These are phyloP conservation scores for Biscutella laevigata DNA, from an alignment of 441 rosid genomes.

Conservation along the genomic window DNA sequence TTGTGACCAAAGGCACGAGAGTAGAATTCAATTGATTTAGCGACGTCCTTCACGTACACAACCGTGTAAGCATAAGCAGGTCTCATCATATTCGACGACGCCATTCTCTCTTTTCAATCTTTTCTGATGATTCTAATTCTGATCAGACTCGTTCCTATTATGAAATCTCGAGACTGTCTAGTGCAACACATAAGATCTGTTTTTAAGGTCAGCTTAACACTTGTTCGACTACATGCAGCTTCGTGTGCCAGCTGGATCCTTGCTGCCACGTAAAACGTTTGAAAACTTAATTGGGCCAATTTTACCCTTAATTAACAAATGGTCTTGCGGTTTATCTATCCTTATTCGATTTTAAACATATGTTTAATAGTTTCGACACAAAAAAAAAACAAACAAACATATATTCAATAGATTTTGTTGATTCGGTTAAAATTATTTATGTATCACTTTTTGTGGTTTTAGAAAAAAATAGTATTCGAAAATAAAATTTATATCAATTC, in stretches of 20 bases:
- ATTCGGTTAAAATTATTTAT: too few relatives aligned
- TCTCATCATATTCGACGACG: conserved; percentile 35
- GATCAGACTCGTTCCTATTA: not conserved
- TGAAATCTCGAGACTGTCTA: not conserved
- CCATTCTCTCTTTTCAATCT: conserved; percentile 11
- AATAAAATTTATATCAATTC: too few relatives aligned
- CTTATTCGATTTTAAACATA: too few relatives aligned
- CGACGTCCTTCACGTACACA: conserved; percentile 61
- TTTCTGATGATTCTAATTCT: not conserved
- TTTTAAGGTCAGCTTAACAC: conserved; percentile 18
- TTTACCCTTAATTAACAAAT: too few relatives aligned
- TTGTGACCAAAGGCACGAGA: conserved; percentile 56
- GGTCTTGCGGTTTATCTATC: too few relatives aligned
- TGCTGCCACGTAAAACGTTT: conserved; percentile 15
- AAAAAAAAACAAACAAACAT: too few relatives aligned
- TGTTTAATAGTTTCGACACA: too few relatives aligned
- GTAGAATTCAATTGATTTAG: conserved; percentile 62
- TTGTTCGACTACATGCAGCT: conserved; percentile 16
- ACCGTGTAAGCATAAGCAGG: conserved; percentile 60
- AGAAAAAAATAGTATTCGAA: too few relatives aligned
- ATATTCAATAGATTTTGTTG: too few relatives aligned
- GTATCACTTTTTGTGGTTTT: too few relatives aligned
- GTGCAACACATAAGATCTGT: conserved; percentile 16
- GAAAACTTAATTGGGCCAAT: not conserved
- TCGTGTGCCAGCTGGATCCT: not conserved